These are phyloP conservation scores for Leccinum pachyderme DNA, from an alignment of 1,284 basidiomycete genomes.

Conservation along the genomic window DNA sequence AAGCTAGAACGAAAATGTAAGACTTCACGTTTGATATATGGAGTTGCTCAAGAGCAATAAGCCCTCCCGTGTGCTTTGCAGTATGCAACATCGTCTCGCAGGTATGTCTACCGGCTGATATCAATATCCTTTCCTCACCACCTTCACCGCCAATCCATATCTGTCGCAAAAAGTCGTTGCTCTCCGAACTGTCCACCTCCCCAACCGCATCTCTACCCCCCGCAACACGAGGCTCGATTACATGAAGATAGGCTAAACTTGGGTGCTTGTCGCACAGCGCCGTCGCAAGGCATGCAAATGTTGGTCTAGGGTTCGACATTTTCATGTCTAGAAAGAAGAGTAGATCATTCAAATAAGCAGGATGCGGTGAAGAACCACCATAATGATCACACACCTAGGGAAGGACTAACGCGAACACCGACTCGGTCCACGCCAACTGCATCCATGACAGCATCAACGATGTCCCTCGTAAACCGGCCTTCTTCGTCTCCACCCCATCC, in stretches of 20 bases:
- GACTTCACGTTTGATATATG: constrained; percentile 23
- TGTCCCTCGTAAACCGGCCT: constrained; percentile 48
- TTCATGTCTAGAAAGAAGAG: neutral
- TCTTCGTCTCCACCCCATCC: constrained; percentile 54
- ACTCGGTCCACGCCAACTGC: constrained; percentile 40
- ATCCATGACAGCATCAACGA: constrained; percentile 38
- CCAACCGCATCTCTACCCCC: neutral
- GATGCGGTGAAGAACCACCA: neutral
- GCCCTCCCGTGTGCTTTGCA: constrained; percentile 26
- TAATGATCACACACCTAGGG: constrained; percentile 28
- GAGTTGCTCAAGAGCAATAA: constrained; percentile 42
- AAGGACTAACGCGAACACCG: constrained; percentile 52
- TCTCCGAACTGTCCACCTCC: neutral
- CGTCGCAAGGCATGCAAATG: neutral
- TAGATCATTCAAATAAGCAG: neutral
- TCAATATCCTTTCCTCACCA: neutral
- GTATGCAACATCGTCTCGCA: constrained; percentile 11
- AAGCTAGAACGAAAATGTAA: neutral
- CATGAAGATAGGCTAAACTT: neutral
- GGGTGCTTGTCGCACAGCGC: neutral
- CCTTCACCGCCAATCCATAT: neutral
- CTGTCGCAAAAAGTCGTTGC: neutral
- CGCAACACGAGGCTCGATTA: neutral
- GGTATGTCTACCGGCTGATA: neutral
- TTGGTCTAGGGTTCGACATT: neutral